These are phyloP conservation scores for Apiotrichum siamense DNA, from an alignment of 1,284 basidiomycete species.

Conservation along the genomic window DNA sequence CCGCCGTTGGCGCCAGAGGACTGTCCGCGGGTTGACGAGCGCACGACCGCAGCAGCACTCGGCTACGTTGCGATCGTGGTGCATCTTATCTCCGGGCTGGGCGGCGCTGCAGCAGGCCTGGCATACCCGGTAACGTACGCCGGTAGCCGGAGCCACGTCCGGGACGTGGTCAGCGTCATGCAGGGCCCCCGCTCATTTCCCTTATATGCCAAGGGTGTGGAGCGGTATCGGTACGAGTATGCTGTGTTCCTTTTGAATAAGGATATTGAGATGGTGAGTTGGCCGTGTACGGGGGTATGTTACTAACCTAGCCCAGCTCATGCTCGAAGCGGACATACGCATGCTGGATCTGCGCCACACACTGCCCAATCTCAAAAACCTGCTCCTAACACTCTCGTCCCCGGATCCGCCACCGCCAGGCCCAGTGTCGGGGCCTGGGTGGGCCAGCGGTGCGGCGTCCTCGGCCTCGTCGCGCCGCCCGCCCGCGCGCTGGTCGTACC, in stretches of 20 bases:
- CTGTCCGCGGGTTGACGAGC: slow-evolving; percentile 63
- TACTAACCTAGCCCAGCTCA: slow-evolving; percentile 60
- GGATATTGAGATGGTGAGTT: slow-evolving; percentile 81
- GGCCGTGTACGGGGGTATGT: not conserved
- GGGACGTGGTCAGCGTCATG: slow-evolving; percentile 87
- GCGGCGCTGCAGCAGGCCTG: slow-evolving; percentile 53
- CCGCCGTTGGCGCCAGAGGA: slow-evolving; percentile 50
- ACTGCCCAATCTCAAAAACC: slow-evolving; percentile 89
- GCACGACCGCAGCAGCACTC: slow-evolving; percentile 73
- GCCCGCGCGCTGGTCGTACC: not conserved
- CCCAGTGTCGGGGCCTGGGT: slow-evolving; percentile 14
- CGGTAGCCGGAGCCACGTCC: slow-evolving; percentile 78
- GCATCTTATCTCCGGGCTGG: slow-evolving; percentile 70
- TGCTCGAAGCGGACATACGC: slow-evolving; percentile 78
- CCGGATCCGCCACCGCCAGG: slow-evolving; percentile 23
- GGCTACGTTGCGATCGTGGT: slow-evolving; percentile 82
- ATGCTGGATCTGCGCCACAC: slow-evolving; percentile 92
- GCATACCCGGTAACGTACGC: slow-evolving; percentile 84
- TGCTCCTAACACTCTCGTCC: slow-evolving; percentile 67
- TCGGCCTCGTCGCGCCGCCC: slow-evolving; percentile 9
- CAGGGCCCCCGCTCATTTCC: slow-evolving; percentile 93
- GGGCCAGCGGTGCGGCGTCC: slow-evolving; percentile 14
- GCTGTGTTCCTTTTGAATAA: slow-evolving; percentile 96
- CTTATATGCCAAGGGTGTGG: slow-evolving; percentile 86
- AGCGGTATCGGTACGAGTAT: slow-evolving; percentile 95